A percentile compares a stretch with the other conserved stretches of the same genome.
Evolutionary conservation across 768 basidiomycete species (phyloP).

Genomic region (Boletus fagicola): DNA sequence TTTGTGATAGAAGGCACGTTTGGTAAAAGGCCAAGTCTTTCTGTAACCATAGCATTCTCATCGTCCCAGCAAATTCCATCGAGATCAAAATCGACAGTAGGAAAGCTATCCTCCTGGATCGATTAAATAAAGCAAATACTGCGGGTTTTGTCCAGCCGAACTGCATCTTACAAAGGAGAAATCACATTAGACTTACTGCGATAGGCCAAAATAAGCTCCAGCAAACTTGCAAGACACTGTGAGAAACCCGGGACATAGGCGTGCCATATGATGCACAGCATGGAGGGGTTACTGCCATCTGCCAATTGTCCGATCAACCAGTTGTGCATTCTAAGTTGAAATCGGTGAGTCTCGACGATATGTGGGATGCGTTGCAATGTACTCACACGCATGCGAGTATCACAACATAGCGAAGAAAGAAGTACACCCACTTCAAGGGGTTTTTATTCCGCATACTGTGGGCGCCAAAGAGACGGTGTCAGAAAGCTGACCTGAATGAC

Average conservation of each 20-base stretch:
- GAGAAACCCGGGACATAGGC: not conserved
- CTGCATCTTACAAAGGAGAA: not conserved
- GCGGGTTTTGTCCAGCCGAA: not conserved
- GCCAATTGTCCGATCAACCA: slow-evolving; percentile 3
- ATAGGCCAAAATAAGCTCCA: slow-evolving; percentile 18
- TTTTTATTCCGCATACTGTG: slow-evolving; percentile 24
- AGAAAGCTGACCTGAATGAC: not conserved
- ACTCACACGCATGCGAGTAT: slow-evolving; percentile 24
- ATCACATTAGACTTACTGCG: slow-evolving; percentile 12
- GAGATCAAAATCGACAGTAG: slow-evolving; percentile 6
- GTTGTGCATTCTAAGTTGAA: slow-evolving; percentile 13
- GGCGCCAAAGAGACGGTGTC: not conserved
- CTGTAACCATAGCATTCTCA: slow-evolving; percentile 1
- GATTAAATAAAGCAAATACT: slow-evolving; percentile 20
- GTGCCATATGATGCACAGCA: slow-evolving; percentile 14
- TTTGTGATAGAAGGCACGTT: slow-evolving; percentile 10
- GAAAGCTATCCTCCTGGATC: slow-evolving; percentile 2
- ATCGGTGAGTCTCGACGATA: not conserved
- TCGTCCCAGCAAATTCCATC: not conserved
- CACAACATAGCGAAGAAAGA: slow-evolving; percentile 26
- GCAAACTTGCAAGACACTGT: slow-evolving; percentile 11
- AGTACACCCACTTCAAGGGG: slow-evolving; percentile 32
- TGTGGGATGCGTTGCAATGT: not conserved
- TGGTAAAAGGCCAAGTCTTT: not conserved
- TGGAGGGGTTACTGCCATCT: slow-evolving; percentile 8